A percentile compares a stretch with the other conserved stretches of the same genome.
phyloP scores from a whole-genome alignment of 176 grass and related monocot species.

The Musa itinerans region DNA sequence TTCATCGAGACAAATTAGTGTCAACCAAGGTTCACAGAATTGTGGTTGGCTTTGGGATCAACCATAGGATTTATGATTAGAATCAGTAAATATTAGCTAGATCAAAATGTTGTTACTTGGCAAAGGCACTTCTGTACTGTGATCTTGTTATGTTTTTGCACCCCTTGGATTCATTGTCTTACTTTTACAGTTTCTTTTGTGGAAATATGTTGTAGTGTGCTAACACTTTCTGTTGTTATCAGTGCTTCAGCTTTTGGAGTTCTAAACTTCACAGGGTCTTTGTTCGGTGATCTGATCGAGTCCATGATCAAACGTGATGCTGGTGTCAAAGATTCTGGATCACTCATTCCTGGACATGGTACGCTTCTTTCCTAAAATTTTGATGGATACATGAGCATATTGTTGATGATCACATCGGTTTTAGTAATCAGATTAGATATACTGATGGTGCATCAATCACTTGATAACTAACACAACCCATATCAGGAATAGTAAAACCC shows the following conservation, averaged over 20 bases:
- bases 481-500: too few relatives aligned
- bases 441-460: not conserved
- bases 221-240: slow-evolving; percentile 36
- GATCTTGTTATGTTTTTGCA: not conserved
- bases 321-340: slow-evolving; percentile 93
- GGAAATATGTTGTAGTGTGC: slow-evolving; percentile 1
- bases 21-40: too few relatives aligned
- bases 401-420: not conserved
- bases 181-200: slow-evolving; percentile 8
- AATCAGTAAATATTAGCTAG: too few relatives aligned
- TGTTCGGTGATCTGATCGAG: slow-evolving; percentile 90
- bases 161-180: not conserved
- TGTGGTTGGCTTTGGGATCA: too few relatives aligned
- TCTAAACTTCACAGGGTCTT: slow-evolving; percentile 74
- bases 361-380: slow-evolving; percentile 15
- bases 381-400: not conserved
- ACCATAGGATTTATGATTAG: too few relatives aligned
- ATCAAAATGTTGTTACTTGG: not conserved
- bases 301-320: slow-evolving; percentile 94
- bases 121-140: not conserved
- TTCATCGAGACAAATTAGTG: not conserved
- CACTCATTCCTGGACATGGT: slow-evolving; percentile 98
- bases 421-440: not conserved
- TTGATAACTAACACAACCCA: too few relatives aligned
- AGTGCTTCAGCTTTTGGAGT: slow-evolving; percentile 79